A percentile compares a stretch with the other conserved stretches of the same genome.
Conservation (phyloP, 495 filamentous ascomycete genomes). For the Tuber borchii region DNA sequence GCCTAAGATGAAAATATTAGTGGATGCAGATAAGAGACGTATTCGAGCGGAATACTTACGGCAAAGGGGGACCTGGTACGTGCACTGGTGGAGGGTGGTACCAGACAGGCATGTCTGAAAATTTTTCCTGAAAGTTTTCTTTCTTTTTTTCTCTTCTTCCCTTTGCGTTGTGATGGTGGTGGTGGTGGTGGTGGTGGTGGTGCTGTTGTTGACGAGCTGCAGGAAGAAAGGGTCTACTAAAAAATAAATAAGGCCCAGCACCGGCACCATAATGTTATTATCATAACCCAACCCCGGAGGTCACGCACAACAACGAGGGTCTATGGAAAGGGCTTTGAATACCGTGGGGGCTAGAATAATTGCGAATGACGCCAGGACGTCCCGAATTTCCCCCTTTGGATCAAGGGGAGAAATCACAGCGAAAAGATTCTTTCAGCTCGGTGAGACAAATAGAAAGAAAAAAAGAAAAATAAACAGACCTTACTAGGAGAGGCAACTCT, state of each 20-base stretch:
- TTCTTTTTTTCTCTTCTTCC: background rate
- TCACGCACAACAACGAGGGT: background rate
- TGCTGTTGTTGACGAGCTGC: background rate
- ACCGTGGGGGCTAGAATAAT: too few species aligned
- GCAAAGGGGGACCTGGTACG: constrained; percentile 21
- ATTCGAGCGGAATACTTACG: constrained; percentile 11
- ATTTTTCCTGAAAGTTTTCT: background rate
- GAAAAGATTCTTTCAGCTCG: too few species aligned
- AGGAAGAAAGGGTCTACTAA: background rate
- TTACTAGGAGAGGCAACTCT: too few species aligned
- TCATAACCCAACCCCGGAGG: background rate
- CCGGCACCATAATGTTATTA: background rate
- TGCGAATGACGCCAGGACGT: too few species aligned
- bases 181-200: background rate
- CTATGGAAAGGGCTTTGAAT: background rate
- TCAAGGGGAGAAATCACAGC: too few species aligned
- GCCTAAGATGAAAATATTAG: constrained; percentile 24
- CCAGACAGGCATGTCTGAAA: constrained; percentile 30
- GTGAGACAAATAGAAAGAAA: too few species aligned
- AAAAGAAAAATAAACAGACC: too few species aligned
- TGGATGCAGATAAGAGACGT: background rate
- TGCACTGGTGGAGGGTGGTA: constrained; percentile 38
- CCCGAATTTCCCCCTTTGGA: too few species aligned
- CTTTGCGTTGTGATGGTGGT: background rate
- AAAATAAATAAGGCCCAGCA: background rate